Conservation (phyloP, 1,139 yeast species). For the Saccharomyces pastorianus region DNA sequence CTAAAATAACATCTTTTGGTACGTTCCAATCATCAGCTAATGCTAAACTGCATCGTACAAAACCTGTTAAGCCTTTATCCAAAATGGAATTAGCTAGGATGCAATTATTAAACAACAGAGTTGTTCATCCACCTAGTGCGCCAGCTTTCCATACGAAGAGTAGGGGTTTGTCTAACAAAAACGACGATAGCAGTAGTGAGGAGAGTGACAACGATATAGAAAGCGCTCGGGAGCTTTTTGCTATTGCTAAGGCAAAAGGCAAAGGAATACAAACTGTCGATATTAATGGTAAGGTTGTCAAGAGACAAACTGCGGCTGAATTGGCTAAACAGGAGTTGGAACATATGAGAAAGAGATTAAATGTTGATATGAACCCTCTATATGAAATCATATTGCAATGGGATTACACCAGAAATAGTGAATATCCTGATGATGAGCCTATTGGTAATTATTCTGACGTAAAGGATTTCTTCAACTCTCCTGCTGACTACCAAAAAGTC, state of each 20-base stretch:
- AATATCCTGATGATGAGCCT: conserved; percentile 47
- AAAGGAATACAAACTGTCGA: conserved; percentile 31
- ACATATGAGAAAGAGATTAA: conserved; percentile 69
- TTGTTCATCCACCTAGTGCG: conserved; percentile 60
- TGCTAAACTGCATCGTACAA: conserved; percentile 36
- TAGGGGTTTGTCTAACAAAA: conserved; percentile 6
- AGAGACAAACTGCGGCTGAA: conserved; percentile 23
- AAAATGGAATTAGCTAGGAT: conserved; percentile 34
- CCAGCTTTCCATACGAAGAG: conserved; percentile 60
- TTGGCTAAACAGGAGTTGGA: conserved; percentile 60
- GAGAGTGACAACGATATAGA: conserved; percentile 32
- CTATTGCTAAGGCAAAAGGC: conserved; percentile 25
- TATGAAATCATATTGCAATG: conserved; percentile 65
- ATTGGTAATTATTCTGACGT: conserved; percentile 36
- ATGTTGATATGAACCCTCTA: conserved; percentile 69
- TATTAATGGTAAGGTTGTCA: conserved; percentile 26
- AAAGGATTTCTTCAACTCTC: conserved; percentile 42
- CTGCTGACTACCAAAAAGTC: conserved; percentile 54
- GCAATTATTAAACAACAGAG: conserved; percentile 30
- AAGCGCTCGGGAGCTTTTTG: conserved; percentile 32
- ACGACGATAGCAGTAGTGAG: conserved; percentile 30
- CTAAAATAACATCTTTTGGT: conserved; percentile 45
- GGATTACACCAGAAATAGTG: conserved; percentile 56
- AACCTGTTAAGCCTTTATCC: conserved; percentile 35
- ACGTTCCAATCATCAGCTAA: conserved; percentile 31